These are phyloP conservation scores for Xylaria sp. DNA, from an alignment of 2,329 filamentous ascomycete genomes.

Conservation along the genomic window DNA sequence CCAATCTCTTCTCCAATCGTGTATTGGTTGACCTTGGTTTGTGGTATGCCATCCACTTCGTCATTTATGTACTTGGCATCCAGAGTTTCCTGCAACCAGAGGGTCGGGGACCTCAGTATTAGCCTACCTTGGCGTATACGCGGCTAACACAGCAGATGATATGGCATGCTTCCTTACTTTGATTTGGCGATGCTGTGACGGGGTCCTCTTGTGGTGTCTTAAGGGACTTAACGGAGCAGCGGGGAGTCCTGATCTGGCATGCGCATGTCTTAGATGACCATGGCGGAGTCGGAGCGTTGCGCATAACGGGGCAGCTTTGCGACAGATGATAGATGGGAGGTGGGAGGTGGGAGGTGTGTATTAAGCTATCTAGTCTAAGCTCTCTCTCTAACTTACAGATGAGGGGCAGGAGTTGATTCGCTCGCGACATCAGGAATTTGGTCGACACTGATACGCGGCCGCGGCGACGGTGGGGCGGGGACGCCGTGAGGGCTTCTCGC, in stretches of 20 bases:
- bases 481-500: slow-evolving; percentile 41
- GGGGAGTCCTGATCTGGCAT: slow-evolving; percentile 58
- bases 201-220: slow-evolving; percentile 68
- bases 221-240: slow-evolving; percentile 61
- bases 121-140: slow-evolving; percentile 21
- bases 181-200: slow-evolving; percentile 67
- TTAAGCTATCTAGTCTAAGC: slow-evolving; percentile 49
- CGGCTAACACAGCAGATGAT: slow-evolving; percentile 11
- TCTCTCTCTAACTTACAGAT: slow-evolving; percentile 55
- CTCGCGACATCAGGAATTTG: slow-evolving; percentile 50
- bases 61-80: slow-evolving; percentile 89
- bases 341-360: slow-evolving; percentile 5
- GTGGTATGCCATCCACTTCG: slow-evolving; percentile 78
- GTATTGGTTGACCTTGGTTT: slow-evolving; percentile 95
- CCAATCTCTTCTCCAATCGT: slow-evolving; percentile 94
- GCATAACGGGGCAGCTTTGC: slow-evolving; percentile 19
- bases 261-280: slow-evolving; percentile 36
- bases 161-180: slow-evolving; percentile 58
- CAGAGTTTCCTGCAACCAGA: slow-evolving; percentile 77
- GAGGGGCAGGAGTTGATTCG: slow-evolving; percentile 52
- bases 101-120: slow-evolving; percentile 20
- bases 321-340: not conserved
- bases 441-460: slow-evolving; percentile 53
- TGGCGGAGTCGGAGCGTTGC: slow-evolving; percentile 1
- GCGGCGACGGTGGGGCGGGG: slow-evolving; percentile 50